phyloP scores from a whole-genome alignment of 345 rosid genomes.

The Eucalyptus tenuipes region DNA sequence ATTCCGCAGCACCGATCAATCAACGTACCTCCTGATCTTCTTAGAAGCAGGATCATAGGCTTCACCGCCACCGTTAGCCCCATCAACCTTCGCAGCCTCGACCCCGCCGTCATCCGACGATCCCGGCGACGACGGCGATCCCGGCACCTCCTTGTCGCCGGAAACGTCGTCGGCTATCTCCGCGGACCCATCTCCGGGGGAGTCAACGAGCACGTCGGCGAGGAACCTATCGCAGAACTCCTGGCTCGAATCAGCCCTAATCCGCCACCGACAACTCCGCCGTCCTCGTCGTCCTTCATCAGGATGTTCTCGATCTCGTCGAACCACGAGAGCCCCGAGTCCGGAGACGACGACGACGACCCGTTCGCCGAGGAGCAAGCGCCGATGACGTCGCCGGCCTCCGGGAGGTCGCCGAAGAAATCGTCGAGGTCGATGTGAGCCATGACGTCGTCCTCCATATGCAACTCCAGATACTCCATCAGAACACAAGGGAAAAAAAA shows the following conservation, averaged over 20 bases:
- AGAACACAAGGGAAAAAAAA: background rate
- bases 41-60: constrained; percentile 33
- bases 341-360: constrained; percentile 9
- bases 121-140: constrained; percentile 4
- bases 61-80: constrained; percentile 12
- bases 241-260: constrained; percentile 8
- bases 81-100: background rate
- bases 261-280: background rate
- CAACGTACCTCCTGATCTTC: constrained; percentile 48
- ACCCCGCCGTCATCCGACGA: background rate
- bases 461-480: background rate
- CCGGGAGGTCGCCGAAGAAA: constrained; percentile 5
- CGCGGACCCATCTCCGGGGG: constrained; percentile 9
- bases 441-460: background rate
- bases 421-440: constrained; percentile 16
- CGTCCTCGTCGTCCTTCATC: constrained; percentile 32
- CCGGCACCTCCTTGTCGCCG: constrained; percentile 25
- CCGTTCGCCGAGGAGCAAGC: background rate
- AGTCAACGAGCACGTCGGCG: constrained; percentile 32
- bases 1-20: background rate
- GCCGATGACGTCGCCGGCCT: background rate
- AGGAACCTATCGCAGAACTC: constrained; percentile 17
- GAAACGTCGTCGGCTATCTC: constrained; percentile 1
- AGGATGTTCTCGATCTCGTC: constrained; percentile 30
- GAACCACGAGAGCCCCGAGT: constrained; percentile 16